phyloP scores from a whole-genome alignment of 169 alveolate species.

The Hepatocystis sp. region DNA sequence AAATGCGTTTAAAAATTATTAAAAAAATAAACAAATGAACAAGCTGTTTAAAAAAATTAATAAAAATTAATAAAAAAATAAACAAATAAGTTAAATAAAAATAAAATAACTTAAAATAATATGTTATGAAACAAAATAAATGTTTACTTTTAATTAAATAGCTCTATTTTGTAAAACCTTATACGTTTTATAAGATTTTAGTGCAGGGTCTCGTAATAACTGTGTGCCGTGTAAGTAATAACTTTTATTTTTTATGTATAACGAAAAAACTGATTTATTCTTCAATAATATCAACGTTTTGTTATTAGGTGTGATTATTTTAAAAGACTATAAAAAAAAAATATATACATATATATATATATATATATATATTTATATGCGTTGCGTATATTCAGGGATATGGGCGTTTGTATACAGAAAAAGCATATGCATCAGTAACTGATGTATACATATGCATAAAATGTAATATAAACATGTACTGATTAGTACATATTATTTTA shows the following conservation, averaged over 20 bases:
- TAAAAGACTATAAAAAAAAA: constrained; percentile 30
- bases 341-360: background rate
- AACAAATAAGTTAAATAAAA: too few relatives aligned
- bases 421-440: background rate
- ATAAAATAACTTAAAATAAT: too few relatives aligned
- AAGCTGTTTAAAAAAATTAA: too few relatives aligned
- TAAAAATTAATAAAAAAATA: too few relatives aligned
- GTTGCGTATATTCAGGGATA: background rate
- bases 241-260: constrained; percentile 40
- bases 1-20: too few relatives aligned
- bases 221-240: constrained; percentile 68
- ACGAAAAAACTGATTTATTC: constrained; percentile 61
- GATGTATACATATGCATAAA: background rate
- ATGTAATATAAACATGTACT: background rate
- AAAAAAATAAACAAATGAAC: too few relatives aligned
- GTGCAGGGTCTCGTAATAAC: constrained; percentile 69
- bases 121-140: too few relatives aligned
- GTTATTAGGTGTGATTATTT: constrained; percentile 63
- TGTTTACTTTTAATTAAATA: constrained; percentile 17
- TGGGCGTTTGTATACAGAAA: background rate
- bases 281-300: constrained; percentile 40
- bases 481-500: background rate
- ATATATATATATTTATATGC: constrained; percentile 3
- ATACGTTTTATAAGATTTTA: constrained; percentile 57
- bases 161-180: constrained; percentile 42